A percentile compares a stretch with the other conserved stretches of the same genome.
phyloP scores from a whole-genome alignment of 345 rosid genomes.

The Citrus australasica region DNA sequence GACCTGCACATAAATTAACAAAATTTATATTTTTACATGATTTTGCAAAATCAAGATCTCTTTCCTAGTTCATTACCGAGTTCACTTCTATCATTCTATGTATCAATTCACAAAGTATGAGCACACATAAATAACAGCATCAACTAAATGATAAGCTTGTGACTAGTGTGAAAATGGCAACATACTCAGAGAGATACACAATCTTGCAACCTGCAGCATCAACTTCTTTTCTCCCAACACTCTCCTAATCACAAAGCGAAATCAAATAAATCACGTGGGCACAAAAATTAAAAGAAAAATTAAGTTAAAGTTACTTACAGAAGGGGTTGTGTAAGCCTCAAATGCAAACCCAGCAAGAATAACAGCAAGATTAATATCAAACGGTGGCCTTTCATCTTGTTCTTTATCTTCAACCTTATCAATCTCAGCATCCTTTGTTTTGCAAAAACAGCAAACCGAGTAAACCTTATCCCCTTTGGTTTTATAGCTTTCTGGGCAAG shows the following conservation, averaged over 20 bases:
- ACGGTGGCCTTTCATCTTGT: conserved; percentile 53
- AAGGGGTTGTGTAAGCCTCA: conserved; percentile 75
- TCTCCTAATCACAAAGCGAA: conserved; percentile 42
- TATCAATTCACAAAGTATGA: background rate
- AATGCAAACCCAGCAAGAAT: conserved; percentile 97
- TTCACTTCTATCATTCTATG: background rate
- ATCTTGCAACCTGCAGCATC: conserved; percentile 83
- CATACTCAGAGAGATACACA: conserved; percentile 84
- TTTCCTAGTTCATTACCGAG: background rate
- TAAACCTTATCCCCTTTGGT: conserved; percentile 10
- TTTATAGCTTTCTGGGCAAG: conserved; percentile 12
- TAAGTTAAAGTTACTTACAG: conserved; percentile 32
- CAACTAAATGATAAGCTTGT: background rate
- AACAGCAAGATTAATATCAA: conserved; percentile 90
- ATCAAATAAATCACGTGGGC: background rate
- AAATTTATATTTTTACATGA: background rate
- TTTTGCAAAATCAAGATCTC: background rate
- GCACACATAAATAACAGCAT: background rate
- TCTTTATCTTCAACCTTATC: conserved; percentile 24
- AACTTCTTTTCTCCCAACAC: conserved; percentile 61
- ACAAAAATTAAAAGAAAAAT: background rate
- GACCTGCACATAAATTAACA: conserved; percentile 43
- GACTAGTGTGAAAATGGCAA: background rate
- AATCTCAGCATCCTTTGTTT: conserved; percentile 30
- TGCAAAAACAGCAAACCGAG: conserved; percentile 32